Base-by-base conservation (phyloP, 2,329 filamentous ascomycete species). In the Colletotrichum filicis region DNA sequence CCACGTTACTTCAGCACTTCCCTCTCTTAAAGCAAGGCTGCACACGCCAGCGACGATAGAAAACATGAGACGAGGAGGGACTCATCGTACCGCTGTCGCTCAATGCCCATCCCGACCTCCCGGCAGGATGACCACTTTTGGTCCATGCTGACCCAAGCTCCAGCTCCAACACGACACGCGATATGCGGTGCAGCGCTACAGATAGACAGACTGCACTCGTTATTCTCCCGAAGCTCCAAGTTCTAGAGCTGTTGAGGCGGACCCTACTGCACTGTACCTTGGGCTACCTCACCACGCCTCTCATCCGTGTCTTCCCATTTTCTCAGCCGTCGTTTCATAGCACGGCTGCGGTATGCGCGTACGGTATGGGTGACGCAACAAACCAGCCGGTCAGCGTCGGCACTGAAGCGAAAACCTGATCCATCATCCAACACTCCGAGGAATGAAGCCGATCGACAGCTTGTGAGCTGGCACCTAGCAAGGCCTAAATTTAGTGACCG, bases 1-100 rank as follows among this genome's bases (percentile, higher is more conserved):
- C 70, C 70, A 73, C 66, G 70, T 73, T 73, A 73, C 70, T 73
- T 66, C 59, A 70, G 37, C 55, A 65, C 65, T 73, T 70, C 46
- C 60, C 55, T 73, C 56, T 65, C 53, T 70, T 65, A 70, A 70
- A 73, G 56, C 66, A 61, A 64, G 66, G 60, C 70, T 70, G 66
- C 70, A 73, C 70, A 61, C 70, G 57, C 70, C 70, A 65, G 42
- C 69, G 49, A 56, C 35, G 32, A 56, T 22, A 19, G 55, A 12
- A 57, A 65, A 73, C 42, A 73, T 73, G 70, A 73, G 70, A 73
- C 66, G 70, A 73, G 66, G 37, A 61, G 55, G 57, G 59, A 56
- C 60, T 69, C 66, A 57, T 70, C 35, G 52, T 35, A 56, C 59
- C 60, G 70, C 66, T 53, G 60, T 22, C 24, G 32, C 37, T 73